A percentile compares a stretch with the other conserved stretches of the same genome.
phyloP scores from a whole-genome alignment of 176 grass and related monocot species.

The Miscanthus lutarioriparius region DNA sequence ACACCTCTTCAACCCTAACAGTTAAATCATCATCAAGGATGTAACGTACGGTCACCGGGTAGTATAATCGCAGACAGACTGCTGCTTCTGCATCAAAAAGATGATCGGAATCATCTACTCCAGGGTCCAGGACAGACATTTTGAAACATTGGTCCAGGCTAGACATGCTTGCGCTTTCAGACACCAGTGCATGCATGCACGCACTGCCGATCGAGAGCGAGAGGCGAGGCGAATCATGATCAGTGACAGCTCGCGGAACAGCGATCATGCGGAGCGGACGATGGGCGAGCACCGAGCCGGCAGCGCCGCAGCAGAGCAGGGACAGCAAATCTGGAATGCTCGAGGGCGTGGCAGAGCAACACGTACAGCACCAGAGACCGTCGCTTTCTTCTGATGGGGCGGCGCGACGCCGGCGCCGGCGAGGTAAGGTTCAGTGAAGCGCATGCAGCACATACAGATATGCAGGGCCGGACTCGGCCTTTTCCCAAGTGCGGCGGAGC shows the following conservation, averaged over 20 bases:
- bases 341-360: not conserved
- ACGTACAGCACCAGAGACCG: not conserved
- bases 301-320: too few relatives aligned
- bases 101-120: slow-evolving; percentile 8
- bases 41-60: not conserved
- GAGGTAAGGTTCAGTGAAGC: not conserved
- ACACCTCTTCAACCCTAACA: not conserved
- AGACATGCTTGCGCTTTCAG: slow-evolving; percentile 34
- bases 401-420: not conserved
- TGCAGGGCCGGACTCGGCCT: not conserved
- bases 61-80: not conserved
- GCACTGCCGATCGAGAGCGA: not conserved
- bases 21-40: not conserved
- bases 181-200: not conserved
- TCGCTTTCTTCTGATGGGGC: slow-evolving; percentile 21
- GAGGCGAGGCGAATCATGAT: slow-evolving; percentile 9
- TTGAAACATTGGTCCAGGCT: slow-evolving; percentile 11
- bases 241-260: slow-evolving; percentile 1
- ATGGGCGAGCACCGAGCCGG: not conserved
- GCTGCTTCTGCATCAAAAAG: not conserved
- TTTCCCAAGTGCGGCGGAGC: too few relatives aligned
- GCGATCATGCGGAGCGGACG: slow-evolving; percentile 13
- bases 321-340: too few relatives aligned
- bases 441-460: not conserved
- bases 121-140: not conserved